phyloP scores from a whole-genome alignment of 768 basidiomycete species.

The Suillus decipiens region DNA sequence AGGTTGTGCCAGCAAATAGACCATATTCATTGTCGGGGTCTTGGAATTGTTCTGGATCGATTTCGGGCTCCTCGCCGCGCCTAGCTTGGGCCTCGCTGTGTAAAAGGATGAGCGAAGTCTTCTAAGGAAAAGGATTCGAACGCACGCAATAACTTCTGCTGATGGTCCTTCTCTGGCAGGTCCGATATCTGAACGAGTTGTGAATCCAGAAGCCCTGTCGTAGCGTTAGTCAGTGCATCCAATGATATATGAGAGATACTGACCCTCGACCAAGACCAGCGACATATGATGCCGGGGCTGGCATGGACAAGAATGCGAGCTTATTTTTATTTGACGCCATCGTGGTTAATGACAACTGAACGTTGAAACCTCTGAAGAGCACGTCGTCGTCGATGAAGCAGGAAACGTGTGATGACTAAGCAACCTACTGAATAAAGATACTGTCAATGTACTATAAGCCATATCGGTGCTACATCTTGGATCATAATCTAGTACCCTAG shows the following conservation, averaged over 20 bases:
- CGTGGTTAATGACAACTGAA: constrained; percentile 1
- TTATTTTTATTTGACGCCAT: constrained; percentile 69
- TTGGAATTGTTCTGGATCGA: constrained; percentile 90
- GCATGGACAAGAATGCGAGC: constrained; percentile 86
- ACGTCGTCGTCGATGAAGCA: constrained; percentile 1
- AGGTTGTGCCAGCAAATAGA: constrained; percentile 92
- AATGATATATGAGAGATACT: constrained; percentile 26
- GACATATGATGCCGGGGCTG: constrained; percentile 95
- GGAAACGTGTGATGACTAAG: constrained; percentile 5
- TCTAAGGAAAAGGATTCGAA: constrained; percentile 15
- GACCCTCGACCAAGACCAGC: constrained; percentile 98
- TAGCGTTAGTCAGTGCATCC: constrained; percentile 11
- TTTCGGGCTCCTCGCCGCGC: constrained; percentile 85
- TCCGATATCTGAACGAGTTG: constrained; percentile 97
- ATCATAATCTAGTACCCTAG: background rate
- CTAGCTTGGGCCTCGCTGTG: constrained; percentile 82
- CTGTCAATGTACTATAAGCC: too few species aligned
- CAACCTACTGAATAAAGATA: background rate
- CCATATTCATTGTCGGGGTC: constrained; percentile 98
- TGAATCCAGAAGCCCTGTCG: constrained; percentile 90
- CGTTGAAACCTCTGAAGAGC: background rate
- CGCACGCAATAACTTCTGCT: constrained; percentile 86
- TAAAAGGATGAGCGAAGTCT: constrained; percentile 8
- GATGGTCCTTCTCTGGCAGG: constrained; percentile 95
- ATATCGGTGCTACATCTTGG: background rate